A percentile compares a stretch with the other conserved stretches of the same genome.
Conservation (phyloP, 2,329 filamentous ascomycete species). For the Aureobasidium sp. region DNA sequence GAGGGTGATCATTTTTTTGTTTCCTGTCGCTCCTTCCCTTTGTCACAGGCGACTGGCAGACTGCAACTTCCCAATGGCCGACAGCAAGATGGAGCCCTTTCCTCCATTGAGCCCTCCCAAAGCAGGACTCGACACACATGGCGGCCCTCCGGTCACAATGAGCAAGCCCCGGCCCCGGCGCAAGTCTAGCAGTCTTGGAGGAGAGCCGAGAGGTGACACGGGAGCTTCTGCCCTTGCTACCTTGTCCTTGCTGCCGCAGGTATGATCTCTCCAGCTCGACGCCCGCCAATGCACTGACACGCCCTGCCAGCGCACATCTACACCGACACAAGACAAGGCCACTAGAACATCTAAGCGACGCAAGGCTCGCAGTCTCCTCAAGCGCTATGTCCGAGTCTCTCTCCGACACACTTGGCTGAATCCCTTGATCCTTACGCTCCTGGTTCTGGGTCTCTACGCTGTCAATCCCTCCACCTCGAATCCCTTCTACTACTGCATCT, state of each 20-base stretch:
- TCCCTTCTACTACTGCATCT: conserved; percentile 71
- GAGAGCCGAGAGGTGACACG: conserved; percentile 46
- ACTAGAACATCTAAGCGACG: conserved; percentile 38
- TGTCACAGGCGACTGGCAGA: background rate
- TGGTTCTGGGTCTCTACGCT: conserved; percentile 61
- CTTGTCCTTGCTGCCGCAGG: conserved; percentile 17
- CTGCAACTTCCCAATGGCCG: background rate
- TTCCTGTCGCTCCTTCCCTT: background rate
- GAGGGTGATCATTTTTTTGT: background rate
- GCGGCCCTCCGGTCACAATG: background rate
- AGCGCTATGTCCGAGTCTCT: conserved; percentile 38
- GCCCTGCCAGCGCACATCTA: conserved; percentile 13
- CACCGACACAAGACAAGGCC: conserved; percentile 14
- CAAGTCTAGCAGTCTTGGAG: conserved; percentile 42
- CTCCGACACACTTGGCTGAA: conserved; percentile 53
- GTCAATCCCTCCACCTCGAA: conserved; percentile 71
- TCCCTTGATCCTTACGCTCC: conserved; percentile 59
- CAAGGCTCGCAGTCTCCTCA: conserved; percentile 36
- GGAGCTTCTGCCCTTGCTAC: conserved; percentile 45
- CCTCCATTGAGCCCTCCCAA: conserved; percentile 7
- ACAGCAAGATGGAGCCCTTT: conserved; percentile 13
- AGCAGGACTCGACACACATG: background rate
- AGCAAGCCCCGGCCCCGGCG: conserved; percentile 27
- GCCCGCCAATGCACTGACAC: background rate
- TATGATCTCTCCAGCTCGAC: background rate